These are phyloP conservation scores for Fistulifera pelliculosa DNA, from an alignment of 108 stramenopile genomes.

Conservation along the genomic window DNA sequence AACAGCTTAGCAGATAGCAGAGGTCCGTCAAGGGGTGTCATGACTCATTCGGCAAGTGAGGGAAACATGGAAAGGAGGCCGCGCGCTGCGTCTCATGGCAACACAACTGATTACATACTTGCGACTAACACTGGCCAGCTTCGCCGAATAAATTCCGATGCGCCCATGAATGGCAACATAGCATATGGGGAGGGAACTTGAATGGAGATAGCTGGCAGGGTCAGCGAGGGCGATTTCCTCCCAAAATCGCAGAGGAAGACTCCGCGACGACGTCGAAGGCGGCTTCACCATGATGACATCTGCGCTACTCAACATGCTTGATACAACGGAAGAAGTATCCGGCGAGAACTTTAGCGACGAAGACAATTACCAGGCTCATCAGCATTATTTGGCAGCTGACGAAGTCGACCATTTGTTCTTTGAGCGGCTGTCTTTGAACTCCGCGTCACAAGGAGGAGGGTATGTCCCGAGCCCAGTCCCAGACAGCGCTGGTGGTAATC, in stretches of 20 bases:
- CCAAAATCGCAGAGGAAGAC: no score
- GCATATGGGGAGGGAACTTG: not conserved
- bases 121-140: not conserved
- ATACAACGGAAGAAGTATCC: conserved; percentile 49
- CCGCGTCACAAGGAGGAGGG: no score
- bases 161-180: not conserved
- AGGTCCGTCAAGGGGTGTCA: conserved; percentile 1
- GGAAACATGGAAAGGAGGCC: conserved; percentile 13
- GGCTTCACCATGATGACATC: conserved; percentile 83
- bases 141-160: not conserved
- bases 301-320: conserved; percentile 74
- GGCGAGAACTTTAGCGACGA: conserved; percentile 8
- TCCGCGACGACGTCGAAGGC: conserved; percentile 26
- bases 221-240: no score
- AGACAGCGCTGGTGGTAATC: no score
- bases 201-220: no score
- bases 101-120: conserved; percentile 16
- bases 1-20: no score
- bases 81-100: conserved; percentile 30
- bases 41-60: conserved; percentile 14
- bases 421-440: no score
- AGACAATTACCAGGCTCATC: conserved; percentile 1
- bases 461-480: no score
- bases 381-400: no score
- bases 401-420: no score